A percentile compares a stretch with the other conserved stretches of the same genome.
These are phyloP conservation scores for Trichoderma breve DNA, from an alignment of 2,329 filamentous ascomycete species.

Conservation along the genomic window DNA sequence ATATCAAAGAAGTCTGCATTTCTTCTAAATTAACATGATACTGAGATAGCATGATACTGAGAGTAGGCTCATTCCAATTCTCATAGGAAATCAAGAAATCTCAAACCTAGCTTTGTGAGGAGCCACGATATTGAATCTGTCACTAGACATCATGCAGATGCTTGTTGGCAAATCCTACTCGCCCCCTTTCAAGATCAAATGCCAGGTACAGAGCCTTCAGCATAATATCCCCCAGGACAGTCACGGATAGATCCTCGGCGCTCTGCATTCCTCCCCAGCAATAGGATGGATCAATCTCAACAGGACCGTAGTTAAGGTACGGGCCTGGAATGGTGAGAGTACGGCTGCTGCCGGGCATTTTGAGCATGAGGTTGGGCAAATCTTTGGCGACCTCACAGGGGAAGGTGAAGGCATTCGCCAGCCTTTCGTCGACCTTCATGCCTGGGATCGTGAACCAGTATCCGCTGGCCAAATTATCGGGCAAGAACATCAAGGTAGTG, in stretches of 20 bases:
- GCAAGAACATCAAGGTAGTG: slow-evolving; percentile 63
- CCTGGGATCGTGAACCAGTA: slow-evolving; percentile 63
- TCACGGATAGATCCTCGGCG: slow-evolving; percentile 45
- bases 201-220: slow-evolving; percentile 75
- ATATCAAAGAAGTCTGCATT: neutral
- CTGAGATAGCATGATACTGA: neutral
- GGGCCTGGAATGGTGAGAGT: slow-evolving; percentile 53
- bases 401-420: slow-evolving; percentile 52
- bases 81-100: neutral
- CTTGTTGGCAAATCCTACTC: slow-evolving; percentile 47
- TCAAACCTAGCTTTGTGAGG: neutral
- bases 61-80: neutral
- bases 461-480: slow-evolving; percentile 51
- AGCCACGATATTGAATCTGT: neutral
- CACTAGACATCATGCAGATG: slow-evolving; percentile 28
- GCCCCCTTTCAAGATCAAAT: slow-evolving; percentile 55
- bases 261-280: slow-evolving; percentile 79
- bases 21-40: neutral
- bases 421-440: slow-evolving; percentile 46
- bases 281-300: slow-evolving; percentile 46
- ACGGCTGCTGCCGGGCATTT: slow-evolving; percentile 49
- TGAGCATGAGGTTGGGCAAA: slow-evolving; percentile 58
- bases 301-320: slow-evolving; percentile 54
- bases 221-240: slow-evolving; percentile 76
- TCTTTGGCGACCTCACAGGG: slow-evolving; percentile 52